Base-by-base conservation (phyloP, 108 stramenopile species). In the Discostella stelligeroides region DNA sequence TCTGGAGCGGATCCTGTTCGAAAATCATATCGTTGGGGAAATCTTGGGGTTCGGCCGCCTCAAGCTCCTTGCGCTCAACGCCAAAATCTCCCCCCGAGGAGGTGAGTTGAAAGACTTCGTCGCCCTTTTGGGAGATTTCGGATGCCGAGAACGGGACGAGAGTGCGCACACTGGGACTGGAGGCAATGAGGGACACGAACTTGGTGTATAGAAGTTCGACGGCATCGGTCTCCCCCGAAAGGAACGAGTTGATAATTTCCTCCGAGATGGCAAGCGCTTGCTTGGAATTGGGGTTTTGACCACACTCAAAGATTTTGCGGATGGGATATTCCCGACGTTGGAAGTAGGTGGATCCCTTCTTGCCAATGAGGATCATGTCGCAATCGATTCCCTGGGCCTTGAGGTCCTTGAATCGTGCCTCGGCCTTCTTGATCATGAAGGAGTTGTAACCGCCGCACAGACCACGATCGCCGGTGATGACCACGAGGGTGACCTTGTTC, bases 401-500 rank as follows among this genome's bases (percentile, higher is more conserved):
- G 45, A 98, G 91, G 74, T 95, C 91, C 65, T 90, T 83, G 76
- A 60, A 90, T 47, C 97, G 86, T 27, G 85, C 81, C 79, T 97
- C 93, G 40, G 95, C 87, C 90, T 95, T 96, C 79, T 95, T 93
- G 89, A 98, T 98, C 82, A 95, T 92, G 84, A 92, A 94, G 45
- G 94, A 88, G 89, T 98, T 98, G 95, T 96, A 98, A 21, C 91
- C 91, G 54, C 97, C 97, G 84, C 97, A 98, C 39, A 98, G 84
- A 66, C 97, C 97, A 74, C 96, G 88, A 63, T 98, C 97, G 30
- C 96, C 96, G 18, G 95, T 95, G 57, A 98, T 87, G 46, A 84
- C 84, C 55, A 85, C 80, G 42, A 98, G 79, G 34, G 95, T 91
- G 57, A 96, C 97, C 86, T 96, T 96, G 82, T 97, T 97, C 61